phyloP scores from a whole-genome alignment of 176 grass and related monocot species.

The Saccharum spontaneum region DNA sequence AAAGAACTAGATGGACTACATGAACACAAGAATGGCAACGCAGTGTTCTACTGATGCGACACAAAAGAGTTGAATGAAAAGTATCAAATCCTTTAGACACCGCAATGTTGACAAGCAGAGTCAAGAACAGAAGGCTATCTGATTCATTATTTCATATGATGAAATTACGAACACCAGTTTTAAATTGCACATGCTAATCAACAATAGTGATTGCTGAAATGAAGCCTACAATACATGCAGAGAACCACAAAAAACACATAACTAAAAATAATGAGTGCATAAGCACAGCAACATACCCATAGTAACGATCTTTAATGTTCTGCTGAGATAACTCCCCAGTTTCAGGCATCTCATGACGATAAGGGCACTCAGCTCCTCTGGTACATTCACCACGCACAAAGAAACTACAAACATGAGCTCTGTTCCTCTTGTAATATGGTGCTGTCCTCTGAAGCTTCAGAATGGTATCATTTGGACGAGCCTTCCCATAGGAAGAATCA shows the following conservation, averaged over 20 bases:
- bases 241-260: not conserved
- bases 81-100: not conserved
- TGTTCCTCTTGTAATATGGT: conserved; percentile 97
- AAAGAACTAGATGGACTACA: conserved; percentile 3
- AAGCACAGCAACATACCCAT: conserved; percentile 65
- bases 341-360: conserved; percentile 99
- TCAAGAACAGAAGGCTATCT: not conserved
- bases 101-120: not conserved
- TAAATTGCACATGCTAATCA: not conserved
- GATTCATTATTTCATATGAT: not conserved
- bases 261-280: not conserved
- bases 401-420: conserved; percentile 98
- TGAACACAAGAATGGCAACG: not conserved
- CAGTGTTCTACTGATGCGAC: not conserved
- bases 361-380: conserved; percentile 91
- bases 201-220: not conserved
- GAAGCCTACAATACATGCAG: not conserved
- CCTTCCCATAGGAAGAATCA: conserved; percentile 89
- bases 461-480: conserved; percentile 82
- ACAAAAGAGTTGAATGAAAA: not conserved
- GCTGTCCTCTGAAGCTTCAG: conserved; percentile 97
- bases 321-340: conserved; percentile 97
- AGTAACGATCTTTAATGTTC: conserved; percentile 99
- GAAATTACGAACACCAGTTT: not conserved
- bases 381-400: conserved; percentile 96